These are phyloP conservation scores for Trichoderma asperelloides DNA, from an alignment of 495 filamentous ascomycete genomes.

Conservation along the genomic window DNA sequence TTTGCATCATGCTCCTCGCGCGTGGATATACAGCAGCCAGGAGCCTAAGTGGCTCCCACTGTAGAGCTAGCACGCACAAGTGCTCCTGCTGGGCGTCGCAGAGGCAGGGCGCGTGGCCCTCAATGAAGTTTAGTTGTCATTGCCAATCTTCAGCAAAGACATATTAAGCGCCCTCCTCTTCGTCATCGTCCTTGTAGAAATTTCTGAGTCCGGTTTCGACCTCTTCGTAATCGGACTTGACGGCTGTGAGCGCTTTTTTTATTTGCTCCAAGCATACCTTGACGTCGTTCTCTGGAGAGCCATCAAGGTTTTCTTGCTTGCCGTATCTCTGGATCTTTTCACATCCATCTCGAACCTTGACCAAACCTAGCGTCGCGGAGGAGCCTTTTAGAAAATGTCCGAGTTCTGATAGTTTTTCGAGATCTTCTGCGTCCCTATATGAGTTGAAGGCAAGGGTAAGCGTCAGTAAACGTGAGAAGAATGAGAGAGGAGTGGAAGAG, in stretches of 20 bases:
- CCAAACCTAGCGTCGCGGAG: slow-evolving; percentile 90
- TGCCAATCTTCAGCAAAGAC: neutral
- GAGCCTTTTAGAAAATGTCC: slow-evolving; percentile 98
- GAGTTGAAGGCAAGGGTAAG: slow-evolving; percentile 8
- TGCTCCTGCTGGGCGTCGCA: neutral
- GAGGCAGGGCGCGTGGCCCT: neutral
- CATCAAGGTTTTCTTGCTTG: slow-evolving; percentile 65
- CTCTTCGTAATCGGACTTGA: slow-evolving; percentile 69
- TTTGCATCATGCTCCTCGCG: neutral
- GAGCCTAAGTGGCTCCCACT: neutral
- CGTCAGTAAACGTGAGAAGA: slow-evolving; percentile 15
- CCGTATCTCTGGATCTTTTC: slow-evolving; percentile 96
- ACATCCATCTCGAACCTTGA: slow-evolving; percentile 84
- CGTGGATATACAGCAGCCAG: neutral
- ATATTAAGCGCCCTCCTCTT: slow-evolving; percentile 1
- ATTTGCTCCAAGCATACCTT: slow-evolving; percentile 59
- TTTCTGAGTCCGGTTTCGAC: slow-evolving; percentile 61
- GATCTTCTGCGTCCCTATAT: slow-evolving; percentile 52
- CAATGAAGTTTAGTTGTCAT: neutral
- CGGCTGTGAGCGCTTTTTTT: slow-evolving; percentile 54
- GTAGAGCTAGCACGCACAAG: neutral
- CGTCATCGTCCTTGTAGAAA: slow-evolving; percentile 43
- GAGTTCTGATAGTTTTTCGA: slow-evolving; percentile 64
- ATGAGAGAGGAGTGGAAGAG: neutral
- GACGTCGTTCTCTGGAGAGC: slow-evolving; percentile 55